A percentile compares a stretch with the other conserved stretches of the same genome.
Evolutionary conservation across 2,329 filamentous ascomycete species (phyloP).

Genomic region (Teratosphaeria pseudoeucalypti): DNA sequence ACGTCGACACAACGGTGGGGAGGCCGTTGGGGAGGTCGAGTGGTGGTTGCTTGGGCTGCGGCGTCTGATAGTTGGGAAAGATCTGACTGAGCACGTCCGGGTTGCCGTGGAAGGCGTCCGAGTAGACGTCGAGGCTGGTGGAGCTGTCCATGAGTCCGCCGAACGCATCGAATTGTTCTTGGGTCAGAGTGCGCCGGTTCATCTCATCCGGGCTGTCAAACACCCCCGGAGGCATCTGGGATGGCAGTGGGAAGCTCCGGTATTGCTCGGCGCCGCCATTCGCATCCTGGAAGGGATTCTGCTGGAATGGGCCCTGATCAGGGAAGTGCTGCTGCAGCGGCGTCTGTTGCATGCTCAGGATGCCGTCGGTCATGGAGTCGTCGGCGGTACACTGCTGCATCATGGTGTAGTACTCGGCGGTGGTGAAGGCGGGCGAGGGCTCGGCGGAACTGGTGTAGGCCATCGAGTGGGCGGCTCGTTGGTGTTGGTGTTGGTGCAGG

Average conservation of each 20-base stretch:
- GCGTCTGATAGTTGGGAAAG: slow-evolving; percentile 15
- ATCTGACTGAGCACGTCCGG: slow-evolving; percentile 11
- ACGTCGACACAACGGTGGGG: slow-evolving; percentile 16
- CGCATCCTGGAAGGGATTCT: slow-evolving; percentile 3
- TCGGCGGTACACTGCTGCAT: slow-evolving; percentile 18
- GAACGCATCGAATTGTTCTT: slow-evolving; percentile 28
- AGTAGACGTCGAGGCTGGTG: slow-evolving; percentile 8
- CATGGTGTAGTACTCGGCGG: slow-evolving; percentile 22
- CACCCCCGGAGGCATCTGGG: slow-evolving; percentile 12
- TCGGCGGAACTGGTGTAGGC: slow-evolving; percentile 20
- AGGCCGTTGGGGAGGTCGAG: slow-evolving; percentile 12
- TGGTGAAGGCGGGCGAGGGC: slow-evolving; percentile 20
- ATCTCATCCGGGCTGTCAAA: slow-evolving; percentile 25
- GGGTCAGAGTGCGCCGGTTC: slow-evolving; percentile 26
- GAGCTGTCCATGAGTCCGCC: slow-evolving; percentile 12
- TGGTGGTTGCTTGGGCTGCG: slow-evolving; percentile 12
- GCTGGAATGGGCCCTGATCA: slow-evolving; percentile 2
- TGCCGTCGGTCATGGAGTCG: slow-evolving; percentile 1
- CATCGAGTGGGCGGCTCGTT: slow-evolving; percentile 7
- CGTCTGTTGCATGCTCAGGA: slow-evolving; percentile 2
- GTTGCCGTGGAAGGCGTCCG: slow-evolving; percentile 9
- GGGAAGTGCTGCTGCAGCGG: slow-evolving; percentile 4
- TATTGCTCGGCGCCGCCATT: slow-evolving; percentile 5
- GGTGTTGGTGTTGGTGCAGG: slow-evolving; percentile 6
- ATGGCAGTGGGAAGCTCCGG: slow-evolving; percentile 1